A percentile compares a stretch with the other conserved stretches of the same genome.
Evolutionary conservation across 495 filamentous ascomycete genomes (phyloP).

Genomic region (Lasiosphaeriaceae sp.): DNA sequence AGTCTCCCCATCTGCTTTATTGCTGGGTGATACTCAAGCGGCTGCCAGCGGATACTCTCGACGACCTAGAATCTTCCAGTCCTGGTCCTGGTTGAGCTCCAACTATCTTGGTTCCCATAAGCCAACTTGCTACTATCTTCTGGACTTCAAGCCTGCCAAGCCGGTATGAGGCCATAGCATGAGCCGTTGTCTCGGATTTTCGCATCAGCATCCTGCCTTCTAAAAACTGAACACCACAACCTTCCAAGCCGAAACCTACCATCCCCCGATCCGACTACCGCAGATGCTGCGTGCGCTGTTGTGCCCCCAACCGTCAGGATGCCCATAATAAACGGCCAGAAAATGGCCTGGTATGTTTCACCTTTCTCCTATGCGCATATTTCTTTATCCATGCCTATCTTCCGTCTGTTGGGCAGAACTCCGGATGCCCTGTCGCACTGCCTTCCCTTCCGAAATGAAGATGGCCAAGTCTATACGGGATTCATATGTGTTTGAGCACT

Average conservation of each 20-base stretch:
- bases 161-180: background rate
- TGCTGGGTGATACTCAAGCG: background rate
- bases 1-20: background rate
- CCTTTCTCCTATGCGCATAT: background rate
- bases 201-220: background rate
- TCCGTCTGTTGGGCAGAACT: background rate
- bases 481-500: slow-evolving; percentile 13
- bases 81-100: background rate
- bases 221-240: background rate
- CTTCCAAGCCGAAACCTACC: background rate
- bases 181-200: background rate
- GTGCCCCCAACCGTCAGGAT: slow-evolving; percentile 30
- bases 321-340: slow-evolving; percentile 54
- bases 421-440: background rate
- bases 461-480: background rate
- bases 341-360: slow-evolving; percentile 55
- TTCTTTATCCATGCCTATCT: background rate
- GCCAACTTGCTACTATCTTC: background rate
- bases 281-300: slow-evolving; percentile 8
- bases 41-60: background rate
- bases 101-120: too few species aligned
- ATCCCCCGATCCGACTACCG: background rate
- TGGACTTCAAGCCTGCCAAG: background rate
- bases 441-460: background rate
- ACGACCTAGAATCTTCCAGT: background rate